Conservation (phyloP, 108 stramenopile species). For the Skeletonema potamos region DNA sequence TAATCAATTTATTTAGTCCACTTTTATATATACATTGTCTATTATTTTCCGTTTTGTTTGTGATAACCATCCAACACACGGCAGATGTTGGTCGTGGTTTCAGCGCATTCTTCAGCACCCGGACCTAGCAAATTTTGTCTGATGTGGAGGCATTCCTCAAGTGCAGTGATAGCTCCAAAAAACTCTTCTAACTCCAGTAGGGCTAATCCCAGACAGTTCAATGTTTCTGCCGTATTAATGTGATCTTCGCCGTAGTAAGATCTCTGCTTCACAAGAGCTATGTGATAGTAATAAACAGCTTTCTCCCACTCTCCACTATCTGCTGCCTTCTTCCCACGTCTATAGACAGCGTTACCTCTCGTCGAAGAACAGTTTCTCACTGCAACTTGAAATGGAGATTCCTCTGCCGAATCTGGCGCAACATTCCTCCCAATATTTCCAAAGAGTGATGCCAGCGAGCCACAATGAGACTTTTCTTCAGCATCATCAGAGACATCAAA, state of each 20-base stretch:
- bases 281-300: slow-evolving; percentile 14
- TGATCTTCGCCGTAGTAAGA: slow-evolving; percentile 17
- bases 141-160: slow-evolving; percentile 11
- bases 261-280: slow-evolving; percentile 19
- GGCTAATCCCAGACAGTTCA: slow-evolving; percentile 9
- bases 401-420: background rate
- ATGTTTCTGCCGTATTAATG: slow-evolving; percentile 5
- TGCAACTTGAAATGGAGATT: slow-evolving; percentile 2
- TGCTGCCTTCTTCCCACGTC: background rate
- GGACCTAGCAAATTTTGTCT: slow-evolving; percentile 6
- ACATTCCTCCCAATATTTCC: background rate
- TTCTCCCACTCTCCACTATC: slow-evolving; percentile 2
- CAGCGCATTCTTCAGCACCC: slow-evolving; percentile 5
- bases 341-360: background rate
- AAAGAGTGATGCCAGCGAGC: background rate
- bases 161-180: slow-evolving; percentile 7
- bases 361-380: background rate
- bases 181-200: slow-evolving; percentile 1
- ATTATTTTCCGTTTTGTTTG: background rate
- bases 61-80: slow-evolving; percentile 2
- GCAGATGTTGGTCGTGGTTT: slow-evolving; percentile 6
- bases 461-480: background rate
- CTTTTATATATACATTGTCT: background rate
- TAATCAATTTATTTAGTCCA: background rate
- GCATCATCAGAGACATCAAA: background rate